Base-by-base conservation (phyloP, 2,329 filamentous ascomycete species). In the Pseudogymnoascus sp. region DNA sequence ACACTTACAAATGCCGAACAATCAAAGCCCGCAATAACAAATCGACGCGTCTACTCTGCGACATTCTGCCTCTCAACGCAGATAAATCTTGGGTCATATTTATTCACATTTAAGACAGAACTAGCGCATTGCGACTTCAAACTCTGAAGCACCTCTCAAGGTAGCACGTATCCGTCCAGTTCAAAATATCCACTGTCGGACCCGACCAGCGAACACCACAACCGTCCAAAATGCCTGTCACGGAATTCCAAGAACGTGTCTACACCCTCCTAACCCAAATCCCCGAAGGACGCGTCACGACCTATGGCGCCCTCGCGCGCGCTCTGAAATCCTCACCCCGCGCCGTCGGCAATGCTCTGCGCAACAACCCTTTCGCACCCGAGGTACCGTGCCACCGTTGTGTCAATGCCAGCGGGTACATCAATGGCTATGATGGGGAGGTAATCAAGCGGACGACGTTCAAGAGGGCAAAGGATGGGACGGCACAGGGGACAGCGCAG, bases 371-470 rank as follows among this genome's bases (percentile, higher is more conserved):
- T 0, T 87, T 84, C 68, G 84, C 84, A 37, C 85, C 85, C 0
- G 78, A 81, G 62, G 81, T 87, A 4, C 78, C 43, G 14, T 93
- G 90, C 64, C 90, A 93, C 73, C 83, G 91, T 7, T 88, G 92
- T 35, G 83, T 94, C 60, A 88, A 88, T 6, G 86, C 85, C 31
- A 86, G 86, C 61, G 86, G 88, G 11, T 78, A 78, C 19, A 74
- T 90, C 16, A 87, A 87, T 59, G 87, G 87, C 0, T 90, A 88
- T 77, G 86, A 86, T 73, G 87, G 87, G 4, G 80, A 83, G 65
- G 35, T 61, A 21, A 61, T 61, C 6, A 43, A 38, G 35, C 23
- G 21, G 16, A 19, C 59, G 14, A 29, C 59, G 5, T 61, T 61
- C 8, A 29, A 31, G 41, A 29, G 35, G 11, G 11, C 59, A 8